A percentile compares a stretch with the other conserved stretches of the same genome.
These are phyloP conservation scores for Ambispora gerdemannii DNA, from an alignment of 192 early-diverging fungal species.

Conservation along the genomic window DNA sequence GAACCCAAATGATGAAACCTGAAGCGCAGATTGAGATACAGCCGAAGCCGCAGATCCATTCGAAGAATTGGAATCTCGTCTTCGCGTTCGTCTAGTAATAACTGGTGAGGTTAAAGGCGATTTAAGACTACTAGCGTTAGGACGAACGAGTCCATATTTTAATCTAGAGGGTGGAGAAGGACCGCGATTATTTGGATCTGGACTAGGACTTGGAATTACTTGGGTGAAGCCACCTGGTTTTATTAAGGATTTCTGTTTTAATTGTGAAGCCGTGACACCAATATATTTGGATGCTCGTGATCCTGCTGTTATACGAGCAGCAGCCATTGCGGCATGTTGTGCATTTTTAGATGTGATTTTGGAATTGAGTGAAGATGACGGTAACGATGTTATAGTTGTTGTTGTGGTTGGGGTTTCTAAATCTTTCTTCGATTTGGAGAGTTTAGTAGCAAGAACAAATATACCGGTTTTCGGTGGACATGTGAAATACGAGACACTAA, in stretches of 20 bases:
- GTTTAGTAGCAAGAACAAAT: constrained; percentile 67
- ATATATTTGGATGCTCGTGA: constrained; percentile 58
- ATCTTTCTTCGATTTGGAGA: constrained; percentile 36
- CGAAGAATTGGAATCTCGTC: constrained; percentile 10
- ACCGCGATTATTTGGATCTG: not conserved
- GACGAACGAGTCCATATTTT: constrained; percentile 1
- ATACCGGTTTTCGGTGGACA: constrained; percentile 69
- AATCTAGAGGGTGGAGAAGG: not conserved
- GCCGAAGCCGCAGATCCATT: constrained; percentile 1
- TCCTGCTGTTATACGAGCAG: constrained; percentile 49
- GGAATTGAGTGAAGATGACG: constrained; percentile 25
- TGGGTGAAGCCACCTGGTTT: constrained; percentile 10
- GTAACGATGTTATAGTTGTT: constrained; percentile 25
- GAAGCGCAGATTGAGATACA: not conserved
- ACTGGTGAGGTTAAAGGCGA: not conserved
- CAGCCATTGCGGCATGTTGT: constrained; percentile 46
- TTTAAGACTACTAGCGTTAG: not conserved
- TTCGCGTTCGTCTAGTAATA: not conserved
- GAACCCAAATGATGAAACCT: not conserved
- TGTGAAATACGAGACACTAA: constrained; percentile 63
- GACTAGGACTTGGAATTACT: not conserved
- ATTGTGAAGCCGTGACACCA: constrained; percentile 53
- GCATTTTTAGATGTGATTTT: constrained; percentile 21
- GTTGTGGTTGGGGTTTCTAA: constrained; percentile 13
- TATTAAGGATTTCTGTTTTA: constrained; percentile 39